Evolutionary conservation across 2,329 filamentous ascomycete species (phyloP).

Genomic region (Cadophora malorum): DNA sequence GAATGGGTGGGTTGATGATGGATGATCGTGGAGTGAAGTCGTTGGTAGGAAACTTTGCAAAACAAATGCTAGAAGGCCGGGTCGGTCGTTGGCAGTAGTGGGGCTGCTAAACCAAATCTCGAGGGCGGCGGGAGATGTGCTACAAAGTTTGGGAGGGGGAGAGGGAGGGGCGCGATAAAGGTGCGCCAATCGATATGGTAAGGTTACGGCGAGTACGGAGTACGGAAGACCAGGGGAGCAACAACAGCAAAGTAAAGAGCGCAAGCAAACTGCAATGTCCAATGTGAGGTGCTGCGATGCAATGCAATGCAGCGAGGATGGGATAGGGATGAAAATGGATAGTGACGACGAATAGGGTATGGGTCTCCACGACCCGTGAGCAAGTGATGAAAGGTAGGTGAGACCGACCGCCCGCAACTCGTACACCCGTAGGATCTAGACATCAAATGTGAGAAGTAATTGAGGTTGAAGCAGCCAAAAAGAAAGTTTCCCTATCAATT

Average conservation of each 20-base stretch:
- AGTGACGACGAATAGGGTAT: neutral
- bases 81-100: slow-evolving; percentile 23
- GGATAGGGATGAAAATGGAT: neutral
- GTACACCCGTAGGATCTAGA: neutral
- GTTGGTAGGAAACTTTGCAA: slow-evolving; percentile 20
- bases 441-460: neutral
- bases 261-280: neutral
- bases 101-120: slow-evolving; percentile 9
- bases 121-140: slow-evolving; percentile 16
- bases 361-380: neutral
- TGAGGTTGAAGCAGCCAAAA: neutral
- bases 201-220: neutral
- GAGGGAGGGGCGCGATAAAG: slow-evolving; percentile 7
- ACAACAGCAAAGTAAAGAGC: neutral
- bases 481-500: slow-evolving; percentile 22
- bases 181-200: slow-evolving; percentile 7
- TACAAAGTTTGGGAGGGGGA: slow-evolving; percentile 11
- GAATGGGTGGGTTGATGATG: slow-evolving; percentile 23
- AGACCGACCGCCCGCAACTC: neutral
- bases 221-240: neutral
- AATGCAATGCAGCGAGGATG: slow-evolving; percentile 4
- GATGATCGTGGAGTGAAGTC: slow-evolving; percentile 25
- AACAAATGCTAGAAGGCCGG: slow-evolving; percentile 21
- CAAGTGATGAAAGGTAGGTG: slow-evolving; percentile 3
- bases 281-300: neutral